These are phyloP conservation scores for Pseudonectria buxi DNA, from an alignment of 2,329 filamentous ascomycete species.

Conservation along the genomic window DNA sequence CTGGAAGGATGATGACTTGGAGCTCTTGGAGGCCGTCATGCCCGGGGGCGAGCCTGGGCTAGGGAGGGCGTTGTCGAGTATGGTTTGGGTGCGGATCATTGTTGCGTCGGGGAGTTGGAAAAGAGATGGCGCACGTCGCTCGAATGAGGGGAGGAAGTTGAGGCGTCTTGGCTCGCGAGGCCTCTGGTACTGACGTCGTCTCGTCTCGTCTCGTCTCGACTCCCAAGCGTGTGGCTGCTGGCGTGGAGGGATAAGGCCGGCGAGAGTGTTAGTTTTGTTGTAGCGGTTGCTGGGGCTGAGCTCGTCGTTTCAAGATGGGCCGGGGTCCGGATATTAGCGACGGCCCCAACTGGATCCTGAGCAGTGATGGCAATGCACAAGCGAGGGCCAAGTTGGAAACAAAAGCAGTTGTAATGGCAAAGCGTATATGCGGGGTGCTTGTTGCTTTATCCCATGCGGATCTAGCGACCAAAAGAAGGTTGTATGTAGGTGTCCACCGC, in stretches of 20 bases:
- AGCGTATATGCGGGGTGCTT: no score
- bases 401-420: no score
- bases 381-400: slow-evolving; percentile 17
- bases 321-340: slow-evolving; percentile 7
- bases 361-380: background rate
- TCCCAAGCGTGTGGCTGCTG: background rate
- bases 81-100: slow-evolving; percentile 28
- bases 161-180: slow-evolving; percentile 14
- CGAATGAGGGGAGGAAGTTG: slow-evolving; percentile 7
- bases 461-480: no score
- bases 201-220: background rate
- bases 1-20: slow-evolving; percentile 81
- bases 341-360: no score
- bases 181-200: background rate
- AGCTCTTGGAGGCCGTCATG: slow-evolving; percentile 77
- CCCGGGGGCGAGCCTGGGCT: slow-evolving; percentile 42
- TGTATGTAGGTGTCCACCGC: no score
- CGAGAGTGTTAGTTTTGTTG: slow-evolving; percentile 10
- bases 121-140: slow-evolving; percentile 6
- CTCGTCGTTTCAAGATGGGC: slow-evolving; percentile 22
- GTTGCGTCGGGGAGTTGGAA: slow-evolving; percentile 23
- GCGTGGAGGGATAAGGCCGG: background rate
- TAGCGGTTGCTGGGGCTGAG: slow-evolving; percentile 17
- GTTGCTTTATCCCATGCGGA: no score
- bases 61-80: slow-evolving; percentile 22